phyloP scores from a whole-genome alignment of 2,329 filamentous ascomycete genomes.

The Colletotrichum truncatum region DNA sequence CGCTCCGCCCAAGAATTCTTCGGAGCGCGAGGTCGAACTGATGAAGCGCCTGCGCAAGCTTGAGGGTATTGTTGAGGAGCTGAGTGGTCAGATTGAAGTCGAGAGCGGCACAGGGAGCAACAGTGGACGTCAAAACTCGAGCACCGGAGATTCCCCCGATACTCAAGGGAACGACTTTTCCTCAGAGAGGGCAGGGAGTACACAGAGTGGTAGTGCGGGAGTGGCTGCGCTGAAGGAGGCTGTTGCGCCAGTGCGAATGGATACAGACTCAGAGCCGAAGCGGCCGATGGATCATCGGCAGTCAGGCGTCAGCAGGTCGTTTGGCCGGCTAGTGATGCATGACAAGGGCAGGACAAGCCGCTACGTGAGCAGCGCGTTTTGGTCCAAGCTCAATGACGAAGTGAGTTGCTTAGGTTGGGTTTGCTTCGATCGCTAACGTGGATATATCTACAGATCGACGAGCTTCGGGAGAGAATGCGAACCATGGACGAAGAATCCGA shows the following conservation, averaged over 20 bases:
- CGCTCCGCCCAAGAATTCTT: constrained; percentile 66
- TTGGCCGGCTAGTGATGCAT: constrained; percentile 76
- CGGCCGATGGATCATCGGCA: constrained; percentile 30
- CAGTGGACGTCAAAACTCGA: constrained; percentile 32
- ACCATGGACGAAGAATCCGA: constrained; percentile 59
- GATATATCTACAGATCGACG: constrained; percentile 46
- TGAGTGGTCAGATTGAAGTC: constrained; percentile 71
- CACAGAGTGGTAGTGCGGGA: neutral
- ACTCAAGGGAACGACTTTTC: constrained; percentile 30
- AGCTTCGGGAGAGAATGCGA: constrained; percentile 53
- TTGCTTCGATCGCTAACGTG: constrained; percentile 32
- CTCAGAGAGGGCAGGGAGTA: constrained; percentile 23
- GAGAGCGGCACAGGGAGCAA: constrained; percentile 43
- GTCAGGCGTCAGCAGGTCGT: constrained; percentile 55
- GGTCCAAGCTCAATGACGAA: constrained; percentile 80
- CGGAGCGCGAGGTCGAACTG: constrained; percentile 72
- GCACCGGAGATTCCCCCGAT: constrained; percentile 42
- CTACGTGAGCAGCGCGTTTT: constrained; percentile 82
- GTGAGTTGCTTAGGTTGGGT: constrained; percentile 47
- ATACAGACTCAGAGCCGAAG: constrained; percentile 34
- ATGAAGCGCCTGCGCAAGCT: constrained; percentile 77
- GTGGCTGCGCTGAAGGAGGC: neutral
- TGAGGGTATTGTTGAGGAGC: constrained; percentile 78
- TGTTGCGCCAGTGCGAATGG: neutral
- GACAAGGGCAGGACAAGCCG: constrained; percentile 73